Evolutionary conservation across 2,329 filamentous ascomycete genomes (phyloP).

Genomic region (Pestalotiopsis sp.): DNA sequence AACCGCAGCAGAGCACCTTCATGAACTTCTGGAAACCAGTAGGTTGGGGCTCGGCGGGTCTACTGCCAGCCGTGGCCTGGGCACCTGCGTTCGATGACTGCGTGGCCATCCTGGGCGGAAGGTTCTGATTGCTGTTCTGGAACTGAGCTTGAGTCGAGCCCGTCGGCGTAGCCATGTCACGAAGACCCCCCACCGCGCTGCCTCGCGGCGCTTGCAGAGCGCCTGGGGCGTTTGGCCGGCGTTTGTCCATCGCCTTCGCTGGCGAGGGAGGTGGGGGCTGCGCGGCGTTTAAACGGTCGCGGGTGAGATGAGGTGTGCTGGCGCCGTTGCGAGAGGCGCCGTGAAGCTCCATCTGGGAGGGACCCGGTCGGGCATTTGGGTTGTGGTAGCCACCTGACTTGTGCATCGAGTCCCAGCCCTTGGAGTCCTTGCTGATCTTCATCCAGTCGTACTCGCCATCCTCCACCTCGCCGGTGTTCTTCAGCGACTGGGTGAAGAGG

Average conservation of each 20-base stretch:
- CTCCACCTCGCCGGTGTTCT: conserved; percentile 91
- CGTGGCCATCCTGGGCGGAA: conserved; percentile 66
- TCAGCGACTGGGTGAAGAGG: conserved; percentile 92
- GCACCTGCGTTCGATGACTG: conserved; percentile 59
- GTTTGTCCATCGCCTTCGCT: conserved; percentile 79
- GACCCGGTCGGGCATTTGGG: conserved; percentile 75
- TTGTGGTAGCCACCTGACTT: conserved; percentile 70
- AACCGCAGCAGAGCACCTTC: conserved; percentile 90
- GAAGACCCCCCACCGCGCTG: conserved; percentile 71
- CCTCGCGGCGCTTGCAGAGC: conserved; percentile 74
- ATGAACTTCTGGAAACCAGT: conserved; percentile 89
- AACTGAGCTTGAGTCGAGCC: conserved; percentile 95
- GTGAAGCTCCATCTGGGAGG: conserved; percentile 83
- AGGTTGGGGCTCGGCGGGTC: conserved; percentile 69
- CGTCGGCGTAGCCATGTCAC: conserved; percentile 80
- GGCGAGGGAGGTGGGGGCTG: conserved; percentile 87
- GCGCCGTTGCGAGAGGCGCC: conserved; percentile 69
- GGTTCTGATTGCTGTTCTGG: conserved; percentile 90
- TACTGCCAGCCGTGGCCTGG: conserved; percentile 55
- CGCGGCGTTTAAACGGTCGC: conserved; percentile 90
- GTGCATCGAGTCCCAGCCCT: conserved; percentile 87
- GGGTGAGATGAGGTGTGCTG: conserved; percentile 70
- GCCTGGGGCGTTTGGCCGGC: conserved; percentile 78
- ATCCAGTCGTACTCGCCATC: conserved; percentile 99
- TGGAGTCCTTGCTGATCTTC: conserved; percentile 83